Conservation (phyloP, 108 stramenopile genomes). For the Aureococcus anophagefferens region DNA sequence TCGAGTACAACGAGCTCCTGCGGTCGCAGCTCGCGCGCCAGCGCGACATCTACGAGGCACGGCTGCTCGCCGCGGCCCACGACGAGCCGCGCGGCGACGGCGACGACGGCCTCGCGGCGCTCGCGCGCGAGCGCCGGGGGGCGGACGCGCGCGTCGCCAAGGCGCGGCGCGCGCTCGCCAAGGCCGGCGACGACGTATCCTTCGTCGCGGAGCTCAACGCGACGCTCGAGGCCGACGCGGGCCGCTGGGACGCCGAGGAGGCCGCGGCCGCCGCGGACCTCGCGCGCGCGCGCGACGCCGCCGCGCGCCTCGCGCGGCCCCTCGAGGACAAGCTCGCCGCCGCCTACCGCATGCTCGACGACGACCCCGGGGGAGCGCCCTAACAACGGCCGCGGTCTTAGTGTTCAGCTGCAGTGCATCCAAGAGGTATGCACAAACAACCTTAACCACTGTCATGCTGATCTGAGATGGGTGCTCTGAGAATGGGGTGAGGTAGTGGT, state of each 20-base stretch:
- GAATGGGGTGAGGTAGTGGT: too few relatives aligned
- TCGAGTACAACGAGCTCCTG: slow-evolving; percentile 34
- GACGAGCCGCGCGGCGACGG: not conserved
- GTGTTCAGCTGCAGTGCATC: too few relatives aligned
- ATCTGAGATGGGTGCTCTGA: too few relatives aligned
- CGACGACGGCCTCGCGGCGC: not conserved
- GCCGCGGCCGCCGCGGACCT: not conserved
- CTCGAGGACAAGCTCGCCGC: not conserved
- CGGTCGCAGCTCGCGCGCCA: slow-evolving; percentile 26
- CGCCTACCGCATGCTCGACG: too few relatives aligned
- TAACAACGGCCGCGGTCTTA: too few relatives aligned
- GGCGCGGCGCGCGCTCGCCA: not conserved
- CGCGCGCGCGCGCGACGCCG: not conserved
- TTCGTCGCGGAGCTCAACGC: not conserved
- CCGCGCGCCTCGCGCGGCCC: not conserved
- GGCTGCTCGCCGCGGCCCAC: not conserved
- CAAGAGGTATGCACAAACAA: too few relatives aligned
- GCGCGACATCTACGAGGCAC: slow-evolving; percentile 28
- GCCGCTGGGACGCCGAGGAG: not conserved
- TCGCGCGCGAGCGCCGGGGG: not conserved
- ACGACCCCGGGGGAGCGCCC: too few relatives aligned
- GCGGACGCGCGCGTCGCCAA: not conserved
- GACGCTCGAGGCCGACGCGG: not conserved
- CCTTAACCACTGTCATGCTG: too few relatives aligned
- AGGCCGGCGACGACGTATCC: not conserved